Conservation (phyloP, 768 basidiomycete species). For the Kwoniella botswanensis region DNA sequence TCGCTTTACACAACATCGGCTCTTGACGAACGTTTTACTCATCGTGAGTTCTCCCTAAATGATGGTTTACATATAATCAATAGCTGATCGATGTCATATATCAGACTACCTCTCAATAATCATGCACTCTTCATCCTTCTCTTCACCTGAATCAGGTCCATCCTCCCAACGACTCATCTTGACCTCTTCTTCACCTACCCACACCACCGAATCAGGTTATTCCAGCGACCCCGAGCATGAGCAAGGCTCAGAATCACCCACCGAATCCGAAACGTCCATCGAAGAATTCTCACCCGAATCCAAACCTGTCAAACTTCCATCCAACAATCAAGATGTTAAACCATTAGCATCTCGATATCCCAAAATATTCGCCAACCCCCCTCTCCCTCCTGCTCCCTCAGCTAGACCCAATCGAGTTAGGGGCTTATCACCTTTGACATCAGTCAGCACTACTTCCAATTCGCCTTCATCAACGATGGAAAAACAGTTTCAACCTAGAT, state of each 20-base stretch:
- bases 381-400: not conserved
- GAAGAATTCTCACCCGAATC: slow-evolving; percentile 18
- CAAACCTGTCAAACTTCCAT: slow-evolving; percentile 6
- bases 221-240: slow-evolving; percentile 8
- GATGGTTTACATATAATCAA: too few relatives aligned
- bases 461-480: not conserved
- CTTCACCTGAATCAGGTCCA: slow-evolving; percentile 8
- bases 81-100: too few relatives aligned
- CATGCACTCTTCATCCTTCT: slow-evolving; percentile 11
- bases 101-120: too few relatives aligned
- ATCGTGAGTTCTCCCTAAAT: too few relatives aligned
- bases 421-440: slow-evolving; percentile 21
- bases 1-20: too few relatives aligned
- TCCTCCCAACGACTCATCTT: not conserved
- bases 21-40: too few relatives aligned
- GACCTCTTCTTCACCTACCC: not conserved
- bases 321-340: slow-evolving; percentile 7
- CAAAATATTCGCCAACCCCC: slow-evolving; percentile 14
- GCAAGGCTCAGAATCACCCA: slow-evolving; percentile 8
- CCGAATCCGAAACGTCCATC: slow-evolving; percentile 4
- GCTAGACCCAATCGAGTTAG: slow-evolving; percentile 8
- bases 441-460: slow-evolving; percentile 1
- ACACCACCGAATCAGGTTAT: not conserved
- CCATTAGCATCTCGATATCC: slow-evolving; percentile 20
- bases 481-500: slow-evolving; percentile 2